Base-by-base conservation (phyloP, 176 grass and related monocot genomes). In the Carex kokanica region DNA sequence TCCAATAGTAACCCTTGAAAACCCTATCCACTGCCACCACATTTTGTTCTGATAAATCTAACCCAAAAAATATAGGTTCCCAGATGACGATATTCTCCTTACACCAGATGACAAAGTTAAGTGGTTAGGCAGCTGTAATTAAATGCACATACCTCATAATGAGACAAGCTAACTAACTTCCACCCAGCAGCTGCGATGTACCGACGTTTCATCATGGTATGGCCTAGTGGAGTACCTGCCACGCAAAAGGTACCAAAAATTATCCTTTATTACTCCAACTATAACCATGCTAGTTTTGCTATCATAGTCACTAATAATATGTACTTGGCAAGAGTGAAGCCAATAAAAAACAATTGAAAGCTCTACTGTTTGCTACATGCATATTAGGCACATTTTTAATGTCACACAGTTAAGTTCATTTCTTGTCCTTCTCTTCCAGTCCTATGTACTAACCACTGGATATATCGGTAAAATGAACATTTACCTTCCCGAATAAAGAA, bases 101-200 rank as follows among this genome's bases (percentile, higher is more conserved):
- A 62, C 5, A 41, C 40, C 6, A 41, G 40, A 41, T 12, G 45
- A 49, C 2, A 49, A 49, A 2, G 45, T 14, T 24, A 52, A 5
- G 2, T 20, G 17, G 31, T 34, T 34, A 12, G 12, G 6, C 13
- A 34, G 13, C 9, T 69, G 14, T 17, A 29, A 74, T 82, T 59
- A 80, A 49, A 17, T 43, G 38, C 5, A 23, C 38, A 60, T 69
- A 98, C 95, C 90, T 93, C 95, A 89, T 93, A 90, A 83, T 90
- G 52, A 75, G 95, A 94, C 83, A 98, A 79, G 64, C 87, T 92
- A 93, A 98, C 86, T 38, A 94, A 65, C 18, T 94, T 94, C 95
- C 95, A 98, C 13, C 95, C 92, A 55, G 90, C 89, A 84, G 84
- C 82, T 8, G 88, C 32, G 59, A 98, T 93, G 75, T 94, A 95